Base-by-base conservation (phyloP, 306 rosid species). In the Notholithocarpus densiflorus region DNA sequence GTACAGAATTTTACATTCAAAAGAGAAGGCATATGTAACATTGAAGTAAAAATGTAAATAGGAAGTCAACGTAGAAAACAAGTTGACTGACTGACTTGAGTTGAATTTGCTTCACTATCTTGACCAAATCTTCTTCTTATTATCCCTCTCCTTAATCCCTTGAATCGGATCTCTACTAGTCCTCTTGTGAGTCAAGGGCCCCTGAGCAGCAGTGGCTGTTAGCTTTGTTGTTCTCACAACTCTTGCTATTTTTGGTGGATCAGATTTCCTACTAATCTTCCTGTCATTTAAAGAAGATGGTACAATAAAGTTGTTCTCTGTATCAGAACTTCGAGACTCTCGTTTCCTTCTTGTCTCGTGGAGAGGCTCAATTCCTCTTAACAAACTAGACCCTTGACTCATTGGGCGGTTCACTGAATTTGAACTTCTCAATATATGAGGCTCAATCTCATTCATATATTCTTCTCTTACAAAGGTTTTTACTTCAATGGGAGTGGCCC, bases 51-150 rank as follows among this genome's bases (percentile, higher is more conserved):
- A 62, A 74, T 55, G 53, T 45, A 69, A 45, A 34, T 23, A 20
- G 21, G 40, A 79, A 64, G 69, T n/a, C 31, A 69, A 32, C 56
- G 80, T 1, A 52, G 11, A 77, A 80, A 75, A 80, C 81, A 31
- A 57, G 81, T 60, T 56, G 45, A 40, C 45, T 8, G 45, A 40
- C 45, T 40, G 45, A 21, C 71, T 78, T 56, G 70, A 32, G 14
- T 11, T 43, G 5, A 64, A 31, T 51, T 74, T 5, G 66, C 51
- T 74, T 34, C 56, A 34, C 71, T 82, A 93, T 81, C 97, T 79
- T 51, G 92, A 87, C 98, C 98, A 93, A 8, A 91, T 87, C 84
- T 93, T 93, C 78, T 89, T 93, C 89, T 86, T 88, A 66, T 15
- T 86, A 2, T 93, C 97, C 84, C 93, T 91, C 83, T 91, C 98